phyloP scores from a whole-genome alignment of 2,329 filamentous ascomycete genomes.

The Raffaelea deltoideospora region DNA sequence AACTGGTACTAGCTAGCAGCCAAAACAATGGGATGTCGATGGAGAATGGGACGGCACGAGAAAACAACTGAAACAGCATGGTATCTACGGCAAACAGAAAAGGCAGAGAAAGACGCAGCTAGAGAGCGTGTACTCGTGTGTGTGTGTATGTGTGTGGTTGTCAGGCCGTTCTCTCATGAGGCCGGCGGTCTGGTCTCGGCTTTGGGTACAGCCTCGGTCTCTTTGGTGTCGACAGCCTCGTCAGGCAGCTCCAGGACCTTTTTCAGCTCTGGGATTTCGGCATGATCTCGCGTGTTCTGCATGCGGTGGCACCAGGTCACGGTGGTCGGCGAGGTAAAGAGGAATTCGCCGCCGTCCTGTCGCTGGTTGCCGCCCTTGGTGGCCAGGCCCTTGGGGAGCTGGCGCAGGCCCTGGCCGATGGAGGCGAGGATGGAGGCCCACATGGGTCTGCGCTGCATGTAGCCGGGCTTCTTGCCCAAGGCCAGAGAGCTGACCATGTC shows the following conservation, averaged over 20 bases:
- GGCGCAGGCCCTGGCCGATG: slow-evolving; percentile 43
- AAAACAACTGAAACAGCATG: too few species aligned
- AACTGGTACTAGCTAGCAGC: too few species aligned
- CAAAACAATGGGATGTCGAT: too few species aligned
- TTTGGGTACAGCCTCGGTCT: too few species aligned
- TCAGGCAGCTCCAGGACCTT: slow-evolving; percentile 39
- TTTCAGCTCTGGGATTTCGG: slow-evolving; percentile 52
- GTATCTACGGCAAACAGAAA: too few species aligned
- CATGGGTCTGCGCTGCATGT: slow-evolving; percentile 42
- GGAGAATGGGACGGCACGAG: too few species aligned
- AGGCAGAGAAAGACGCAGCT: too few species aligned
- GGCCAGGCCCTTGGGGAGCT: slow-evolving; percentile 40
- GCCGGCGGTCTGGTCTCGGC: too few species aligned
- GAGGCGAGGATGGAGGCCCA: slow-evolving; percentile 30
- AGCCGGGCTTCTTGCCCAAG: slow-evolving; percentile 45
- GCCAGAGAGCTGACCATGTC: slow-evolving; percentile 52
- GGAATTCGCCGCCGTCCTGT: slow-evolving; percentile 63
- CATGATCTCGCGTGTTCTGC: slow-evolving; percentile 63
- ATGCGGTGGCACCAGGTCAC: slow-evolving; percentile 74
- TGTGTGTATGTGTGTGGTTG: too few species aligned
- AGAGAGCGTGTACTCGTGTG: too few species aligned
- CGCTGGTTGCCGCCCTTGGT: slow-evolving; percentile 49
- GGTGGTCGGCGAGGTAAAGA: slow-evolving; percentile 40
- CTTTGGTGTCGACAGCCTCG: too few species aligned
- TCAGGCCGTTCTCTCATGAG: too few species aligned